Conservation (phyloP, 495 filamentous ascomycete species). For the Tricharina praecox region DNA sequence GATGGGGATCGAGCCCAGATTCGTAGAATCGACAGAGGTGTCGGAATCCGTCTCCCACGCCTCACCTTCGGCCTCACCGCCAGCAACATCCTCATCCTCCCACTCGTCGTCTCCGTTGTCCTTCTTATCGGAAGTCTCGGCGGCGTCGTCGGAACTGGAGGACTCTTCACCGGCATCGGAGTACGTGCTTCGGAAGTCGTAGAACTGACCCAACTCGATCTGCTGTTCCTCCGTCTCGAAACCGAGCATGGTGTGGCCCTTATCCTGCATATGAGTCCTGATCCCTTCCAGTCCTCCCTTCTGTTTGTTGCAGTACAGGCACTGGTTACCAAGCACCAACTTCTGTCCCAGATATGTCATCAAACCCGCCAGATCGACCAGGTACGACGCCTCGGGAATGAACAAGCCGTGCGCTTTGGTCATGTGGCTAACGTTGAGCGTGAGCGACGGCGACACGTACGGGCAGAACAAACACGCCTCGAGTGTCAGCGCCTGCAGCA, state of each 20-base stretch:
- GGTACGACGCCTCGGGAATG: conserved; percentile 69
- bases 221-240: conserved; percentile 82
- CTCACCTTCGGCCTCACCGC: conserved; percentile 33
- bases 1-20: conserved; percentile 53
- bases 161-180: conserved; percentile 55
- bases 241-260: conserved; percentile 88
- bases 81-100: conserved; percentile 20
- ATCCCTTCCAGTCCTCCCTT: conserved; percentile 56
- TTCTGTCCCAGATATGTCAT: conserved; percentile 59
- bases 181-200: conserved; percentile 92
- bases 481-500: conserved; percentile 31
- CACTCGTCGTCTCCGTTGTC: conserved; percentile 25
- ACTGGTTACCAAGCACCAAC: conserved; percentile 57
- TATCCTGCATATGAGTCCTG: conserved; percentile 93
- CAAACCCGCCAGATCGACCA: conserved; percentile 66
- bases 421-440: conserved; percentile 75
- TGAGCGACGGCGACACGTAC: conserved; percentile 50
- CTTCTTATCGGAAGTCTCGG: conserved; percentile 31
- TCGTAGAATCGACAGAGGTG: conserved; percentile 63
- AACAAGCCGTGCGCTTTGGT: conserved; percentile 86
- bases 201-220: conserved; percentile 91
- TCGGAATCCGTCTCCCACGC: conserved; percentile 89
- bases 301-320: conserved; percentile 66
- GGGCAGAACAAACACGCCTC: conserved; percentile 83
- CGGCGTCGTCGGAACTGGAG: conserved; percentile 36